These are phyloP conservation scores for Agaricus sinodeliciosus DNA, from an alignment of 768 basidiomycete genomes.

Conservation along the genomic window DNA sequence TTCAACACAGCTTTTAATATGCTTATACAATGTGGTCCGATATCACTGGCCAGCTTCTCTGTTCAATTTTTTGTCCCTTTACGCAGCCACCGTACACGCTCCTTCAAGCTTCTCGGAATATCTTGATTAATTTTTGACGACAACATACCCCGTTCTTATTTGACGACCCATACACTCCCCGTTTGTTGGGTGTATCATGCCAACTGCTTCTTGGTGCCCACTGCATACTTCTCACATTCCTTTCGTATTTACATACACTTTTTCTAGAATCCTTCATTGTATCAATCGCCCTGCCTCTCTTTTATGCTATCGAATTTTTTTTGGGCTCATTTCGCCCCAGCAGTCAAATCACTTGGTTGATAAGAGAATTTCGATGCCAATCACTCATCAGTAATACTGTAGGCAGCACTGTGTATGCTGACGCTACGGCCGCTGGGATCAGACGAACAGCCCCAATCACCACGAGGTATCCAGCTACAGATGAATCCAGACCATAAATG, in stretches of 20 bases:
- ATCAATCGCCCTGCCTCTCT: slow-evolving; percentile 5
- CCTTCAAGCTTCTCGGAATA: slow-evolving; percentile 1
- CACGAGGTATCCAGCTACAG: slow-evolving; percentile 86
- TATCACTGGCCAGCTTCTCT: background rate
- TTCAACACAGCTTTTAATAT: slow-evolving; percentile 8
- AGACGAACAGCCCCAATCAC: slow-evolving; percentile 92
- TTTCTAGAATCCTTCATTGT: slow-evolving; percentile 11
- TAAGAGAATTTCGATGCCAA: slow-evolving; percentile 14
- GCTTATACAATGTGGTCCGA: background rate
- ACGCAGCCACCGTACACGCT: slow-evolving; percentile 3
- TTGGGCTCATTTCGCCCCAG: background rate
- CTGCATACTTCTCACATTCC: background rate
- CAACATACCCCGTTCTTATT: background rate
- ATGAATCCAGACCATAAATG: slow-evolving; percentile 12
- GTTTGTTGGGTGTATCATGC: background rate
- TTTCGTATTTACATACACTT: slow-evolving; percentile 4
- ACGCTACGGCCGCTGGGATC: slow-evolving; percentile 96
- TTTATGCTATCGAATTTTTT: slow-evolving; percentile 7
- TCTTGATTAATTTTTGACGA: slow-evolving; percentile 1
- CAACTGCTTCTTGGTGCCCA: background rate
- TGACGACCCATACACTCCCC: background rate
- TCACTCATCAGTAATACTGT: slow-evolving; percentile 34
- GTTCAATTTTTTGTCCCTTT: background rate
- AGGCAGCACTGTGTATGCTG: slow-evolving; percentile 92
- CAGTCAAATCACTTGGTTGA: background rate